A percentile compares a stretch with the other conserved stretches of the same genome.
Conservation (phyloP, 371 early-diverging fungal genomes). For the Saksenaea oblongispora region DNA sequence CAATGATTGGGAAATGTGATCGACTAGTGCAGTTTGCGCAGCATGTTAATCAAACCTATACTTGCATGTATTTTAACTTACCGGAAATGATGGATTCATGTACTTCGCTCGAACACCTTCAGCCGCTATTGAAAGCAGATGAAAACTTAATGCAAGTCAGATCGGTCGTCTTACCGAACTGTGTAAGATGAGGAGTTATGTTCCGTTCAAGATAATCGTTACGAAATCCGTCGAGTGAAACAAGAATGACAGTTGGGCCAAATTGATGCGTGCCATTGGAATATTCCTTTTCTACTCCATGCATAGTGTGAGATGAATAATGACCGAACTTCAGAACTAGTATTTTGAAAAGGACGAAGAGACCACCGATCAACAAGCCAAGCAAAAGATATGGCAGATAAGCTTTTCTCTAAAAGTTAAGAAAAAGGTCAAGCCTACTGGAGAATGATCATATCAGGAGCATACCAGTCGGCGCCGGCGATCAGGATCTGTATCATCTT, state of each 20-base stretch:
- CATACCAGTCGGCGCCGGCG: not conserved
- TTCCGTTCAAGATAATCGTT: constrained; percentile 80
- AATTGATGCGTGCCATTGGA: constrained; percentile 72
- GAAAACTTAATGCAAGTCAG: not conserved
- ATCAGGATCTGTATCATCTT: constrained; percentile 4
- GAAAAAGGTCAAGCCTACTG: not conserved
- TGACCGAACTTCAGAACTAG: constrained; percentile 17
- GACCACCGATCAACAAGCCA: constrained; percentile 25
- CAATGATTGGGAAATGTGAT: constrained; percentile 96
- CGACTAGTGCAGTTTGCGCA: constrained; percentile 30
- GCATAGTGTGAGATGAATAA: constrained; percentile 10
- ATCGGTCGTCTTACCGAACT: constrained; percentile 49
- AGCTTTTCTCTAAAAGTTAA: not conserved
- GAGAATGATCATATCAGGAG: not conserved
- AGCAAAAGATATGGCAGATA: constrained; percentile 10
- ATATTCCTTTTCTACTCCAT: constrained; percentile 28
- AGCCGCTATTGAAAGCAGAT: constrained; percentile 27
- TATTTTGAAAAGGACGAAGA: constrained; percentile 29
- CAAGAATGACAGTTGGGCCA: constrained; percentile 77
- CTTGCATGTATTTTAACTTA: constrained; percentile 16
- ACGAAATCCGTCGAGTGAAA: constrained; percentile 92
- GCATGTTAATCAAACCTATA: not conserved
- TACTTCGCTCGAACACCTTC: constrained; percentile 60
- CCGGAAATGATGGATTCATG: constrained; percentile 79
- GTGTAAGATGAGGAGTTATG: constrained; percentile 67